These are phyloP conservation scores for Thalassiosira hispida DNA, from an alignment of 352 stramenopile species.

Conservation along the genomic window DNA sequence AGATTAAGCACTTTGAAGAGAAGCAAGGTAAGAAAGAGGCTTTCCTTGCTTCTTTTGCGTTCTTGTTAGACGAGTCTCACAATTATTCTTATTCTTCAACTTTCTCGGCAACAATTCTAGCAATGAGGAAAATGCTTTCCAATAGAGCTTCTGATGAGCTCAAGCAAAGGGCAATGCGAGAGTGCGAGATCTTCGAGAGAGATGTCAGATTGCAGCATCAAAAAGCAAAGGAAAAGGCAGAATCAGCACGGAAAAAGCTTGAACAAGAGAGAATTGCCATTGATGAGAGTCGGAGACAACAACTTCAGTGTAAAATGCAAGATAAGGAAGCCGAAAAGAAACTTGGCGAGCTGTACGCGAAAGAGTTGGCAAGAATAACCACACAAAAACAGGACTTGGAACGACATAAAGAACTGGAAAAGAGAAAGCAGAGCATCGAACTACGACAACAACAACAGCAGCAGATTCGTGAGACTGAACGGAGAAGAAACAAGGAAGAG, in stretches of 20 bases:
- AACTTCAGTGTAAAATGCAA: conserved; percentile 43
- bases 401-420: conserved; percentile 43
- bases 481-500: conserved; percentile 20
- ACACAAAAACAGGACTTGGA: conserved; percentile 25
- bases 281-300: conserved; percentile 42
- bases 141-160: conserved; percentile 45
- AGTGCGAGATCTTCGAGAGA: conserved; percentile 58
- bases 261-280: conserved; percentile 43
- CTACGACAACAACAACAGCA: conserved; percentile 34
- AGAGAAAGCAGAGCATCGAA: conserved; percentile 43
- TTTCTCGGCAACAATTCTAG: conserved; percentile 8
- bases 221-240: conserved; percentile 49
- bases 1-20: conserved; percentile 53
- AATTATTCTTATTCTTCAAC: conserved; percentile 1
- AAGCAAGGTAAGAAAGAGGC: conserved; percentile 30
- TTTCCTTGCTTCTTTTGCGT: conserved; percentile 2
- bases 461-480: conserved; percentile 46
- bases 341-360: conserved; percentile 42
- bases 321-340: conserved; percentile 40
- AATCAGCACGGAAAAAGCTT: conserved; percentile 33
- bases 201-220: conserved; percentile 42
- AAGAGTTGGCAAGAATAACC: conserved; percentile 40
- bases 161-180: conserved; percentile 37
- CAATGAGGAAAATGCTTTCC: conserved; percentile 43
- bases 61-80: not conserved